A percentile compares a stretch with the other conserved stretches of the same genome.
Conservation (phyloP, 106 monocot species). For the Apostasia ramifera region DNA sequence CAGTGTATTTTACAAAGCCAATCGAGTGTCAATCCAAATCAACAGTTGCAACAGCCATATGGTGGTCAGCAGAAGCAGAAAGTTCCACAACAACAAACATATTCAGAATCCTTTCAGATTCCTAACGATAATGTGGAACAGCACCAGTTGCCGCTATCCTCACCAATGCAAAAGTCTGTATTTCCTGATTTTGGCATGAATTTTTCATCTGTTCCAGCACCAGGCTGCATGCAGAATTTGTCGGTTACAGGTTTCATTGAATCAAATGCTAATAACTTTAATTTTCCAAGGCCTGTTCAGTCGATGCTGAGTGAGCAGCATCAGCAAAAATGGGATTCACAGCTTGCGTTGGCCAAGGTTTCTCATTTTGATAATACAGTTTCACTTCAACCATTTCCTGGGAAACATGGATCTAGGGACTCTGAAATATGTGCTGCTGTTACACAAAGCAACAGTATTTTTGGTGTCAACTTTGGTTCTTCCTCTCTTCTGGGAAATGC, state of each 20-base stretch:
- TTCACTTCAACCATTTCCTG: constrained; percentile 52
- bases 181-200: constrained; percentile 38
- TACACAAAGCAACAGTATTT: constrained; percentile 58
- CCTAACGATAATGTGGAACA: constrained; percentile 26
- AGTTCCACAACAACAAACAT: constrained; percentile 33
- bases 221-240: constrained; percentile 26
- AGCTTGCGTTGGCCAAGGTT: constrained; percentile 33
- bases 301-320: constrained; percentile 30
- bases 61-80: constrained; percentile 53
- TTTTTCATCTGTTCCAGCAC: constrained; percentile 27
- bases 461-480: constrained; percentile 71
- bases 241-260: constrained; percentile 25
- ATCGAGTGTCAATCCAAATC: constrained; percentile 21
- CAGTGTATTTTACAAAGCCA: constrained; percentile 34
- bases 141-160: constrained; percentile 31
- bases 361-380: constrained; percentile 32
- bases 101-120: constrained; percentile 40
- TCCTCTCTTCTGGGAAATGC: constrained; percentile 56
- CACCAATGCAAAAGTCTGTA: constrained; percentile 33
- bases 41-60: constrained; percentile 46
- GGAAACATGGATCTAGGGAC: constrained; percentile 50
- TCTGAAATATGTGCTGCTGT: constrained; percentile 41
- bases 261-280: constrained; percentile 34
- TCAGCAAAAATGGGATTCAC: constrained; percentile 46
- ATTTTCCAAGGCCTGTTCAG: constrained; percentile 29